Base-by-base conservation (phyloP, 2,329 filamentous ascomycete genomes). In the Hymenoscyphus scutula region DNA sequence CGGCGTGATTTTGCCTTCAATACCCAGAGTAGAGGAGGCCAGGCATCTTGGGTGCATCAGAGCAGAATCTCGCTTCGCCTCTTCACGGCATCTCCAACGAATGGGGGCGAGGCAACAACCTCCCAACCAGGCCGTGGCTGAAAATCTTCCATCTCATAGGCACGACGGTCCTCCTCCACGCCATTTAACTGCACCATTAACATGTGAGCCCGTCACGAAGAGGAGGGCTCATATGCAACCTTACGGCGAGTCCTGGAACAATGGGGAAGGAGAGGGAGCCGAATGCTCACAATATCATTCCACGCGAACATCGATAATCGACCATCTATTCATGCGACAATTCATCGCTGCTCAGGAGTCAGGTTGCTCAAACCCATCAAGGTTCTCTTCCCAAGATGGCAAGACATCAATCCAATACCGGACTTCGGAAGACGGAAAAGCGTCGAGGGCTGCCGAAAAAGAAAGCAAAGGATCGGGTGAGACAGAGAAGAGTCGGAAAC, bases 241-340 rank as follows among this genome's bases (percentile, higher is more conserved):
- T 29, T 10, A 11, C 53, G 53, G 53, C 53, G 53, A 17, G 25
- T 27, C 5, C 11, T 27, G 17, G 8, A 27, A 54, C 29, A 54
- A 54, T 54, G 53, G 53, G 53, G 25, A 54, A 54, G 53, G 53
- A 54, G 53, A 32, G 15, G 29, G 53, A 27, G 53, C 34, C 34
- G 34, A 17, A 37, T 37, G 34, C 34, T 37, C 34, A 37, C 32
- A 37, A 4, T 13, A 3, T 13, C 11, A 30, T 8, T n/a, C 23
- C 11, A 27, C 25, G 25, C n/a, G 51, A 2, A 19, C 19, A 32
- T 3, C 23, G 17, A 54, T 13, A 29, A 54, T 13, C 34, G 13
- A n/a, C 34, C 5, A 37, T 34, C 32, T 34, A 13, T 37, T 37
- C 34, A 37, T 37, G 34, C 34, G 34, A 37, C 13, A 5, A 17